Conservation (phyloP, 2,329 filamentous ascomycete genomes). For the Cytospora leucostoma region DNA sequence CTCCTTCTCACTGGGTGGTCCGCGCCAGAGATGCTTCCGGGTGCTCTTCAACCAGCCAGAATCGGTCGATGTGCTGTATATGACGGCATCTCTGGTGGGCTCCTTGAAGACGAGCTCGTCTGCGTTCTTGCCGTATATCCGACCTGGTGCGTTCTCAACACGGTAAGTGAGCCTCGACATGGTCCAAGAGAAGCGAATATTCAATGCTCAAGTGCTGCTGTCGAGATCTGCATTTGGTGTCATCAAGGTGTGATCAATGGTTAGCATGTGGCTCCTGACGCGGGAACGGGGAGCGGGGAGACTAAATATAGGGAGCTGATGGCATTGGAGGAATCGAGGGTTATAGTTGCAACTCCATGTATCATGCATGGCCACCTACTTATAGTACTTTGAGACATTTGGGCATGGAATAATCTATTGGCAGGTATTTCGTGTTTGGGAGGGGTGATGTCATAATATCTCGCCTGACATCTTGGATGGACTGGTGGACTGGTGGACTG, state of each 20-base stretch:
- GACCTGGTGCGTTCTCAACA: conserved; percentile 23
- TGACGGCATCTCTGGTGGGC: conserved; percentile 20
- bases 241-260: too few relatives aligned
- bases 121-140: conserved; percentile 26
- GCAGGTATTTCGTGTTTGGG: background rate
- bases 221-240: too few relatives aligned
- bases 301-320: too few relatives aligned
- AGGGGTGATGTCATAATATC: background rate
- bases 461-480: background rate
- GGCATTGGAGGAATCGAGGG: too few relatives aligned
- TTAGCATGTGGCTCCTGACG: too few relatives aligned
- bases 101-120: conserved; percentile 28
- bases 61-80: conserved; percentile 26
- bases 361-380: too few relatives aligned
- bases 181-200: background rate
- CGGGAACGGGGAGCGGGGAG: too few relatives aligned
- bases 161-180: conserved; percentile 23
- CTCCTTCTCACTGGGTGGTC: conserved; percentile 21
- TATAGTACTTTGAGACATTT: background rate
- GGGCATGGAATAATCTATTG: background rate
- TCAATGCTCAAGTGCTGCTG: too few relatives aligned
- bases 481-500: background rate
- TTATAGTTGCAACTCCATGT: too few relatives aligned
- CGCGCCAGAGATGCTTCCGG: conserved; percentile 26
- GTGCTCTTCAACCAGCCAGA: conserved; percentile 13